Evolutionary conservation across 1,139 yeast species (phyloP), one percentile per base, ranked within the genome.

Genomic region (Hemisphaericaspora lyxosophila): DNA sequence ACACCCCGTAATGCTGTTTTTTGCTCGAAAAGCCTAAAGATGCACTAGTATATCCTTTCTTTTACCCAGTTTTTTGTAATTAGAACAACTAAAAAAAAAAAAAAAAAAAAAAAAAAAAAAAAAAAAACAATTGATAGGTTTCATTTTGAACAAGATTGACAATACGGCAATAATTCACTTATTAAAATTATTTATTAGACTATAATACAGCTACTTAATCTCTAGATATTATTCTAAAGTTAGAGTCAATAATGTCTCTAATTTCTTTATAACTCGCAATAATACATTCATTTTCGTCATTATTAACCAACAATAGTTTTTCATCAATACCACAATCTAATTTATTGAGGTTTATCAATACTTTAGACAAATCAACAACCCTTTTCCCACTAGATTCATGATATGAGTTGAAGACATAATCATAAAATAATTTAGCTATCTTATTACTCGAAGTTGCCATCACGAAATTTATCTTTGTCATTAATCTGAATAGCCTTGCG

Each of bases 321-420:
- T 92, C 98, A 37, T 87, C 92, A 33, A 85, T 75, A 1, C 97
- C 98, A 11, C 94, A 95, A 58, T 94, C 99, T 43, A 92, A 68
- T 60, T 92, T 92, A 63, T 92, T 92, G 52, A 92, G 67, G 49
- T 84, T 78, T 36, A 78, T 69, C 46, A 94, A 67, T 4, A 90
- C 94, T 57, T 89, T 88, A 2, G 90, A 82, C 50, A 92, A 68
- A 60, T 94, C 97, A 40, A 88, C 67, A 3, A 82, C 78, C 2
- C 96, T 89, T 50, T 76, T 75, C 13, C 96, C 96, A 16, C 23
- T 28, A 25, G 64, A 62, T 38, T 84, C 94, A 56, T 88, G 89
- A 33, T 73, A 75, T 54, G 86, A 95, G 54, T 86, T 94, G 63
- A 90, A 92, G 4, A 90, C 82, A 55, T 79, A 87, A 58, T 90